Evolutionary conservation across 1,284 basidiomycete species (phyloP), one percentile per base, ranked within the genome.

Genomic region (Ustilago sp.): DNA sequence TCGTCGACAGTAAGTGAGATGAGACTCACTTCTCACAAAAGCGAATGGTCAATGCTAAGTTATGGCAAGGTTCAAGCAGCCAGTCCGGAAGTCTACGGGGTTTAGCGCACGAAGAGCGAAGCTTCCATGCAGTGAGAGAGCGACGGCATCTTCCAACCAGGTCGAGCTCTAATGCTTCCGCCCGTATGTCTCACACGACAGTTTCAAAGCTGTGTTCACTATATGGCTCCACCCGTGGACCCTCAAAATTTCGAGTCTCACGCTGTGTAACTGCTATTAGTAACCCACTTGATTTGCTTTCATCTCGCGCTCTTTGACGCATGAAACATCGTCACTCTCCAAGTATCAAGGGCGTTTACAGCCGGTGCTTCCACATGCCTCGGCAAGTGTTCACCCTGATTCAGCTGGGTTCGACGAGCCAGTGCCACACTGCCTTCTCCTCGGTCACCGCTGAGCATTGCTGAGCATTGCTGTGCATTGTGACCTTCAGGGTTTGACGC

Each of bases 271-370:
- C 48, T 32, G 48, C 31, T 31, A 31, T 50, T 50, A 50, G 48
- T 12, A 50, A 15, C 31, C 48, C 48, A 32, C 48, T 32, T 32
- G 13, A 28, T 50, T 8, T 0, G 43, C 43, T 19, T 45, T 45
- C 43, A 45, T 45, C 31, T 50, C 28, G 48, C 48, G n/a, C 31
- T 50, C n/a, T 31, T 50, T 2, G 48, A 50, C 48, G 48, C 48
- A 50, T 31, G 15, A 23, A 23, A 15, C 34, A 36, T 32, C 17
- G 48, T 28, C 23, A 28, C 23, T 28, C n/a, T n/a, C 47, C 23
- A 19, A 11, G n/a, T 19, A 48, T 48, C 12, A 35, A 34, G 15
- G 17, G 34, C n/a, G 17, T 34, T 13, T 36, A 35, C 34, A 32
- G 48, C 3, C 32, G 34, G 8, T 19, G 4, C 15, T 15, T 23